Conservation (phyloP, 2,329 filamentous ascomycete genomes). For the Trichoderma sp. region DNA sequence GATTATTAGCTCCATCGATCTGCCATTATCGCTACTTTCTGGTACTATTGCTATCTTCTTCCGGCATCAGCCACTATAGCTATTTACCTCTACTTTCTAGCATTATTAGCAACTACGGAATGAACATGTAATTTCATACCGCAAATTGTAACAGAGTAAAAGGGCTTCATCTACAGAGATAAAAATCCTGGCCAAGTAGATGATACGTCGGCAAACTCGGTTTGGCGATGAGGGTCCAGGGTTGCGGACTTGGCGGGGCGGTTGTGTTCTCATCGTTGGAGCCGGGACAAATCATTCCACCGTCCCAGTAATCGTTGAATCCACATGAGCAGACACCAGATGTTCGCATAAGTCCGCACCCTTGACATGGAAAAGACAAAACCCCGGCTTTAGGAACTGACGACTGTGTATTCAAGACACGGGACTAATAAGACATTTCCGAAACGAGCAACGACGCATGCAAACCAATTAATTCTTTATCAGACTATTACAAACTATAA, state of each 20-base stretch:
- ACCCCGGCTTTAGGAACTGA: background rate
- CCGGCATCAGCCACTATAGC: background rate
- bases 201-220: background rate
- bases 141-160: background rate
- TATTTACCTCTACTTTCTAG: background rate
- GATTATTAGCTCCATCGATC: background rate
- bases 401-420: background rate
- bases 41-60: background rate
- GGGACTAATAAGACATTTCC: background rate
- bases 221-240: background rate
- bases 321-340: background rate
- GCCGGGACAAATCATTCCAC: background rate
- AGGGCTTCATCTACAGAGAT: background rate
- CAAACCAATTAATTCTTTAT: background rate
- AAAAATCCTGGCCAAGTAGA: background rate
- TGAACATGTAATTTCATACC: background rate
- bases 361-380: background rate
- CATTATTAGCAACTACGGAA: background rate
- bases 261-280: background rate
- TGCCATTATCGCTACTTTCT: background rate
- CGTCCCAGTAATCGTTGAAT: background rate
- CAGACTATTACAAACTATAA: background rate
- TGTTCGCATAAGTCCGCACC: background rate
- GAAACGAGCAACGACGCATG: background rate
- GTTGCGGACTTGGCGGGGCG: background rate